Evolutionary conservation across 306 rosid species (phyloP).

Genomic region (Pyrus bretschneideri): DNA sequence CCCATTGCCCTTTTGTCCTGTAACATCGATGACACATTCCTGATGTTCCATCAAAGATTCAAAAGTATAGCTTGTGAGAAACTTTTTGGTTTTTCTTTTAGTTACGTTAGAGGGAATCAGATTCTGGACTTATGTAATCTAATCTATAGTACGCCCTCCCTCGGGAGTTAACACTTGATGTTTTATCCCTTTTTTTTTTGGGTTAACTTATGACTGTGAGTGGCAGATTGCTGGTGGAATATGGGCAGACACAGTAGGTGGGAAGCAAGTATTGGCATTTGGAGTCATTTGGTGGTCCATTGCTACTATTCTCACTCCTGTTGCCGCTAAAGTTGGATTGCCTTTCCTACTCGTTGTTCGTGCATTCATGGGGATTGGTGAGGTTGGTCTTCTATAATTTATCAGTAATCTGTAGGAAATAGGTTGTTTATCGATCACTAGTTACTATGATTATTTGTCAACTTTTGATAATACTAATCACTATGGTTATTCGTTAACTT

Average conservation of each 20-base stretch:
- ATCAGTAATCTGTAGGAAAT: background rate
- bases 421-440: background rate
- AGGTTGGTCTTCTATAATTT: constrained; percentile 47
- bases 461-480: background rate
- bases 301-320: constrained; percentile 76
- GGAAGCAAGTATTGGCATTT: constrained; percentile 82
- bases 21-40: no score
- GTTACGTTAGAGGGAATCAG: background rate
- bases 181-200: background rate
- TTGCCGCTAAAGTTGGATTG: constrained; percentile 90
- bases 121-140: background rate
- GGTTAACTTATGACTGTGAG: background rate
- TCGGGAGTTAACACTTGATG: background rate
- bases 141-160: background rate
- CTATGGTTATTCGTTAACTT: background rate
- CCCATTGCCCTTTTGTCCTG: background rate
- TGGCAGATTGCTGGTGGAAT: constrained; percentile 98
- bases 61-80: background rate
- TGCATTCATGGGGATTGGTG: constrained; percentile 97
- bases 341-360: constrained; percentile 87
- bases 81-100: background rate
- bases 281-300: constrained; percentile 97
- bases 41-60: no score
- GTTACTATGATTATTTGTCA: background rate
- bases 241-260: constrained; percentile 97